Evolutionary conservation across 106 monocot species (phyloP), one percentile per base, ranked within the genome.

Genomic region (Acanthochlamys bracteata): DNA sequence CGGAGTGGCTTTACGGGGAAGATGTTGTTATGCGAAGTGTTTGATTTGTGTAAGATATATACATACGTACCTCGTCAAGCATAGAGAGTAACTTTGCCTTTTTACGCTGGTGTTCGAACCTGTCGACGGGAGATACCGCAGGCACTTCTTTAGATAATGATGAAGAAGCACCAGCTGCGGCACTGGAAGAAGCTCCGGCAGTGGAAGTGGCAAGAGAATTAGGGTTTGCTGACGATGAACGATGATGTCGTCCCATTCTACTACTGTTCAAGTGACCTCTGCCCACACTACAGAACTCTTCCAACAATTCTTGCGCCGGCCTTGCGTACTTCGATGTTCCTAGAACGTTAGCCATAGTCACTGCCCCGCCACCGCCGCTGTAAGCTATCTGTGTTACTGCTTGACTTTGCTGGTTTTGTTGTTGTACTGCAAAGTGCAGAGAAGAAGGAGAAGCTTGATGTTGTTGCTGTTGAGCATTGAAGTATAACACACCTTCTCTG

Each of bases 251-350:
- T 24, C 74, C 49, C 22, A 61, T 53, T 41, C 64, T 73, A 17
- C 52, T 45, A 25, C 66, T 76, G 66, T 76, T 81, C 12, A 76
- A 41, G 59, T 82, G 85, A 1, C 82, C 85, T 41, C 86, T 73
- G 16, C 85, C 84, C 0, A 96, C 88, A 39, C 83, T 92, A 77
- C 98, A 98, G 65, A 98, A 98, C 81, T 98, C 98, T 66, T 85
- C 85, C 25, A 98, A 62, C 24, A 98, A 81, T 72, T 98, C 98
- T 61, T 92, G 88, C 10, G 92, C 98, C 6, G 98, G 71, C 60
- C 85, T 58, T 0, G 91, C 69, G 41, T 98, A 98, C 79, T 76
- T 92, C 26, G 98, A 88, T 41, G 73, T 88, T 56, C 98, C 69
- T 24, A 91, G 69, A 60, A 87, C 76, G 63, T 72, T 82, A 65